Evolutionary conservation across 768 basidiomycete genomes (phyloP).

Genomic region (Chalciporus sphaerocephalus): DNA sequence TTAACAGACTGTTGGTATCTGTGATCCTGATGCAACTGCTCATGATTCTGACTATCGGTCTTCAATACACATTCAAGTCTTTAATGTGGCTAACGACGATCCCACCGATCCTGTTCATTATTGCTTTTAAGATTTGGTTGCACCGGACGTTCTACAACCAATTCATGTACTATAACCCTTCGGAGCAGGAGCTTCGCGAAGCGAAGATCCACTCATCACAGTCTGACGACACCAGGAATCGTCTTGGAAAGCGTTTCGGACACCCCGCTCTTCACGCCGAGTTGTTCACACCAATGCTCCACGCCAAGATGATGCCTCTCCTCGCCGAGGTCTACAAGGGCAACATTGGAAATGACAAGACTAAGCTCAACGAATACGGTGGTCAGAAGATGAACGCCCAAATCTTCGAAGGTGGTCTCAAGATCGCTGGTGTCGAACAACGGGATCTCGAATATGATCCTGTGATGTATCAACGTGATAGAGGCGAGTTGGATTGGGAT

Average conservation of each 20-base stretch:
- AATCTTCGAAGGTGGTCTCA: slow-evolving; percentile 72
- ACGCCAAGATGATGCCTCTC: slow-evolving; percentile 79
- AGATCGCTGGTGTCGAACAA: slow-evolving; percentile 79
- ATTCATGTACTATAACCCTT: slow-evolving; percentile 84
- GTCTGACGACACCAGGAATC: slow-evolving; percentile 64
- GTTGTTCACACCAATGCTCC: slow-evolving; percentile 84
- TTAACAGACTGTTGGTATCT: slow-evolving; percentile 80
- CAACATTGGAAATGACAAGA: slow-evolving; percentile 56
- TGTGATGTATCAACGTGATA: slow-evolving; percentile 69
- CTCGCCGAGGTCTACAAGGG: slow-evolving; percentile 74
- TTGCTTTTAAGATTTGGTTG: slow-evolving; percentile 83
- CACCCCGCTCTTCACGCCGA: slow-evolving; percentile 89
- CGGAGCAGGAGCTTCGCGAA: slow-evolving; percentile 66
- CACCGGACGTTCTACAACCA: slow-evolving; percentile 57
- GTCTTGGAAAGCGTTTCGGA: slow-evolving; percentile 88
- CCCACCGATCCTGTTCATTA: slow-evolving; percentile 79
- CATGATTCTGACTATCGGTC: slow-evolving; percentile 84
- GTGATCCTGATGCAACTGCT: slow-evolving; percentile 83
- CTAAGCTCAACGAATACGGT: slow-evolving; percentile 73
- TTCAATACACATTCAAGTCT: slow-evolving; percentile 70
- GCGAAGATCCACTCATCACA: slow-evolving; percentile 77
- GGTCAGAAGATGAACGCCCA: slow-evolving; percentile 73
- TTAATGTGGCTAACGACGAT: slow-evolving; percentile 77
- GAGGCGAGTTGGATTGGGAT: slow-evolving; percentile 89
- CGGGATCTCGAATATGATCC: slow-evolving; percentile 80